Evolutionary conservation across 495 filamentous ascomycete genomes (phyloP), one percentile per base, ranked within the genome.

Genomic region (Penicillium waksmanii): DNA sequence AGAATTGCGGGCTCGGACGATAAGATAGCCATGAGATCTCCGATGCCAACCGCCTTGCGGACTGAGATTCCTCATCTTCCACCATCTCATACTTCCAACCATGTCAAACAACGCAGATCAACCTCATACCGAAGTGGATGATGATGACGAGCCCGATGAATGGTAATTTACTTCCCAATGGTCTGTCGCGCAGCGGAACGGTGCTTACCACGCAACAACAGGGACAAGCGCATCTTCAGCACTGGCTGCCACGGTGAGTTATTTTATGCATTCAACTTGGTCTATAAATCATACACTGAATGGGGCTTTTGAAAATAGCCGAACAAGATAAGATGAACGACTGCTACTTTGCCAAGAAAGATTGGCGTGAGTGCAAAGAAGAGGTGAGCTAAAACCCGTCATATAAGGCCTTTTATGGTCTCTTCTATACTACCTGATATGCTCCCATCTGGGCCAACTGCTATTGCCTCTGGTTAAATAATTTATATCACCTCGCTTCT

Each of bases 211-310:
- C 6, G 21, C 18, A 13, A 48, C 13, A 12, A 46, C 62, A 93
- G 90, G 90, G 92, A 98, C 79, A 94, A 97, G 84, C 84, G 95
- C 66, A 98, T 98, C 68, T 95, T 91, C 77, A 97, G 92, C 75
- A 98, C 95, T 5, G 95, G 95, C 31, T 98, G 95, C 65, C 84
- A 94, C 72, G 84, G 95, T 97, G 77, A 58, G 79, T 72, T 50
- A 40, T 23, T 50, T 50, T 25, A 33, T 42, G 50, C 27, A 56
- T 54, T 51, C 52, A n/a, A 27, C 21, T 51, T 50, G 33, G 17
- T 13, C 12, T 21, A 9, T 6, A 0, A 36, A 11, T 15, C 12
- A 51, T 46, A 17, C 47, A 19, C 57, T 70, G 36, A 67, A 0
- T 9, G 8, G 6, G 12, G 53, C 9, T 27, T n/a, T 9, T 48